Percentiles rank a stretch among this genome's conserved stretches.
Evolutionary conservation across 2,329 filamentous ascomycete genomes (phyloP).

Genomic region (Colletotrichum liaoningense): DNA sequence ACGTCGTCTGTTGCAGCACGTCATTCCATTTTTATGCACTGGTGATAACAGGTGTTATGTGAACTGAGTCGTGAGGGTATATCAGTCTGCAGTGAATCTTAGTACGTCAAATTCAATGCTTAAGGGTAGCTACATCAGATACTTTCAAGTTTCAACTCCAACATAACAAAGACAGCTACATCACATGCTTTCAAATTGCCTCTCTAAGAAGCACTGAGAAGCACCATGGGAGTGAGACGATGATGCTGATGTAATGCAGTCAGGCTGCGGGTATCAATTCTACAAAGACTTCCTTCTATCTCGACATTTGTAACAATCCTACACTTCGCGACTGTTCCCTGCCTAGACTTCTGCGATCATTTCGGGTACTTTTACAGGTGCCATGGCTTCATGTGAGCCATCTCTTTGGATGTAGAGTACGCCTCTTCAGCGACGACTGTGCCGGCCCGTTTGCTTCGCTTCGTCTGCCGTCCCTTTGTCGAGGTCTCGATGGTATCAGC

Average conservation of each 20-base stretch:
- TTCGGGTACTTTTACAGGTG: too few relatives aligned
- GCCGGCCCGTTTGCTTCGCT: neutral
- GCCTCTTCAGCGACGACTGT: neutral
- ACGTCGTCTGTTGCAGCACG: neutral
- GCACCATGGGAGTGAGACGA: neutral
- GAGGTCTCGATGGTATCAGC: neutral
- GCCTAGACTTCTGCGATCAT: neutral
- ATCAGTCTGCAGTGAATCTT: neutral
- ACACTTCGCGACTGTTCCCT: neutral
- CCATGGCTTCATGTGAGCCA: neutral
- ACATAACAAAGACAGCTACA: neutral
- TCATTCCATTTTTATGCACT: neutral
- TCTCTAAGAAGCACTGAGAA: neutral
- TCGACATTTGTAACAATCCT: too few relatives aligned
- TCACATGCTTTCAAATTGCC: neutral
- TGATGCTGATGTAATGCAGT: neutral
- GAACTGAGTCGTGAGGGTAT: neutral
- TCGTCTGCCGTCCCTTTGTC: neutral
- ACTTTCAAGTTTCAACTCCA: too few relatives aligned
- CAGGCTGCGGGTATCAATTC: constrained; percentile 6
- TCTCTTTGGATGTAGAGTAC: neutral
- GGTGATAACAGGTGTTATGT: neutral
- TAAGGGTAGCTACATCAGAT: too few relatives aligned
- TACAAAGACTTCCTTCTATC: neutral
- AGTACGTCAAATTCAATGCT: neutral